phyloP scores from a whole-genome alignment of 1,139 yeast genomes.

The Suhomyces taliae region DNA sequence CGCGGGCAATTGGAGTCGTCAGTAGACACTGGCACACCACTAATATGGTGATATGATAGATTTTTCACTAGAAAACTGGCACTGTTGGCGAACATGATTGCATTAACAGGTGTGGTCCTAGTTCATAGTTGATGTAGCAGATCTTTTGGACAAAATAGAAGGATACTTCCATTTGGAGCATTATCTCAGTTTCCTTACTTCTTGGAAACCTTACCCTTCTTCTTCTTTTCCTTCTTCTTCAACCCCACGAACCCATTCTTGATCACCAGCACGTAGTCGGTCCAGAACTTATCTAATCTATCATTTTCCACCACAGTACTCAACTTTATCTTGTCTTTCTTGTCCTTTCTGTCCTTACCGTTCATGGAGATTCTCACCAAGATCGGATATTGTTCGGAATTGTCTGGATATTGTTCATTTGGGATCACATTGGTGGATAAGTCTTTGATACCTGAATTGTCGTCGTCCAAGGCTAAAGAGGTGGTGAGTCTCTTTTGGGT shows the following conservation, averaged over 20 bases:
- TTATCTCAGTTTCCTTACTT: not conserved
- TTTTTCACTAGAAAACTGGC: too few species aligned
- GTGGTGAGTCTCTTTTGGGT: slow-evolving; percentile 43
- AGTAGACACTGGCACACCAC: too few species aligned
- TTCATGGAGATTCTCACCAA: slow-evolving; percentile 58
- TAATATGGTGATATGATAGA: too few species aligned
- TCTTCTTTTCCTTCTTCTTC: slow-evolving; percentile 63
- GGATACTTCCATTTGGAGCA: not conserved
- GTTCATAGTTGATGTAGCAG: not conserved
- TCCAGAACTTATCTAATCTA: slow-evolving; percentile 67
- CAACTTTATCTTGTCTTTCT: slow-evolving; percentile 50
- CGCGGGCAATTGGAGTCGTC: too few species aligned
- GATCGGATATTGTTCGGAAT: slow-evolving; percentile 41
- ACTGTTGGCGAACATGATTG: too few species aligned
- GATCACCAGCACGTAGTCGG: slow-evolving; percentile 60
- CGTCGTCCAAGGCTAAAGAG: slow-evolving; percentile 24
- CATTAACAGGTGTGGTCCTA: too few species aligned
- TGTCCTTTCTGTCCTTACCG: slow-evolving; percentile 42
- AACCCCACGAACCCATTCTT: slow-evolving; percentile 63
- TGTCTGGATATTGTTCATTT: slow-evolving; percentile 15
- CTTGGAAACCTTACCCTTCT: slow-evolving; percentile 37
- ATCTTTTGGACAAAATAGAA: too few species aligned
- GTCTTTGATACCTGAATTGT: slow-evolving; percentile 23
- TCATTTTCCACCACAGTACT: slow-evolving; percentile 64
- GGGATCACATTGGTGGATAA: slow-evolving; percentile 39